A percentile compares a stretch with the other conserved stretches of the same genome.
Evolutionary conservation across 768 basidiomycete species (phyloP).

Genomic region (Phylloporus arenicola): DNA sequence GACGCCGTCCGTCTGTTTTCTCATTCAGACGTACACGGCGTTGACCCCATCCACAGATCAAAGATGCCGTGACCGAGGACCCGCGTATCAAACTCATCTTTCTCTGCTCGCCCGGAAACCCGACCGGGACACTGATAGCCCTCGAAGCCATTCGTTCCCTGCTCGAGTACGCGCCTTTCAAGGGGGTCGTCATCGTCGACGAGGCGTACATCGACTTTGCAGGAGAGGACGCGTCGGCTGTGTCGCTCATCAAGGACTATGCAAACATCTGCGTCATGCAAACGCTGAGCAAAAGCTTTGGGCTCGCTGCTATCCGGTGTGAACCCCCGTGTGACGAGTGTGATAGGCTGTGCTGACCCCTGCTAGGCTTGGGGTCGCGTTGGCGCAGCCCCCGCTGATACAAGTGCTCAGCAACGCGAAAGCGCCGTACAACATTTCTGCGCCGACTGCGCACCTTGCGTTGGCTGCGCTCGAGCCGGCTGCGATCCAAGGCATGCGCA

Average conservation of each 20-base stretch:
- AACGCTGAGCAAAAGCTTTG: conserved; percentile 94
- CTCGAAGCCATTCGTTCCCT: conserved; percentile 62
- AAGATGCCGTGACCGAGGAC: conserved; percentile 60
- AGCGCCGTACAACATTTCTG: conserved; percentile 95
- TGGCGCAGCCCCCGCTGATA: conserved; percentile 86
- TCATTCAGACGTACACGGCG: neutral
- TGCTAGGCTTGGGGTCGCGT: conserved; percentile 76
- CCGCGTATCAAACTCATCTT: conserved; percentile 86
- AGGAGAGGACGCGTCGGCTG: conserved; percentile 54
- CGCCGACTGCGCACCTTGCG: conserved; percentile 82
- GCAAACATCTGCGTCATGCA: conserved; percentile 93
- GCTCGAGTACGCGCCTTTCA: conserved; percentile 76
- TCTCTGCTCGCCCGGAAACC: conserved; percentile 96
- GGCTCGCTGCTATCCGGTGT: conserved; percentile 90
- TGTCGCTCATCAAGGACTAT: conserved; percentile 69
- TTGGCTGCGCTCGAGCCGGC: conserved; percentile 65
- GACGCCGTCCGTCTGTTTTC: conserved; percentile 53
- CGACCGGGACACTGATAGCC: conserved; percentile 83
- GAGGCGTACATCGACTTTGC: conserved; percentile 98
- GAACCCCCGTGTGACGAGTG: conserved; percentile 13
- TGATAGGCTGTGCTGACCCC: neutral
- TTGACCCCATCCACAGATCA: conserved; percentile 48
- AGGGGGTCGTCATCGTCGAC: conserved; percentile 89
- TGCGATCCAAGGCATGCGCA: conserved; percentile 59
- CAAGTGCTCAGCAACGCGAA: conserved; percentile 93